phyloP scores from a whole-genome alignment of 1,284 basidiomycete genomes.

The Ustilago bromivora region DNA sequence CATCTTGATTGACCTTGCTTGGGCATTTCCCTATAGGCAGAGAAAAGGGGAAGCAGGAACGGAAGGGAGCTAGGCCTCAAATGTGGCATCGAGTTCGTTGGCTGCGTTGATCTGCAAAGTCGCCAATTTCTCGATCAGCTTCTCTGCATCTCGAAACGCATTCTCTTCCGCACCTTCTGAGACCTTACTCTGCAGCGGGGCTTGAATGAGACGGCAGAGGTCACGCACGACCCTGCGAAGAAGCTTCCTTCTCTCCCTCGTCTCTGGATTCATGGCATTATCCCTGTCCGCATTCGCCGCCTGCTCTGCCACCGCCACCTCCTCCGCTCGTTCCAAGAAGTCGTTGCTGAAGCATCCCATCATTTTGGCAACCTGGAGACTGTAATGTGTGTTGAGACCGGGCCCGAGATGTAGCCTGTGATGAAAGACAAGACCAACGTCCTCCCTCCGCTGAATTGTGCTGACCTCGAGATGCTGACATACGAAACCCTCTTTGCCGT shows the following conservation, averaged over 20 bases:
- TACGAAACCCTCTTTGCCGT: conserved; percentile 30
- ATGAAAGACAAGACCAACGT: conserved; percentile 36
- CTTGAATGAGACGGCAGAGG: conserved; percentile 10
- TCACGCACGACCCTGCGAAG: conserved; percentile 21
- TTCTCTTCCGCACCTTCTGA: not conserved
- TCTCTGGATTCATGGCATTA: not conserved
- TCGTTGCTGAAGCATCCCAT: conserved; percentile 32
- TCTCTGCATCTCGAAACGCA: not conserved
- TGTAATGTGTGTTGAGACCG: conserved; percentile 47
- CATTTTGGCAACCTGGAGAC: conserved; percentile 50
- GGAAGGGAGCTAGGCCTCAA: not conserved
- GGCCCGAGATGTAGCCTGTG: conserved; percentile 39
- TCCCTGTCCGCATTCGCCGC: conserved; percentile 4
- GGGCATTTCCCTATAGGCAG: not conserved
- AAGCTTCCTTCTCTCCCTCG: conserved; percentile 22
- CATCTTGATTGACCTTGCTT: not conserved
- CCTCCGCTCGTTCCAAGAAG: conserved; percentile 29
- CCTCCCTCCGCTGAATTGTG: conserved; percentile 12
- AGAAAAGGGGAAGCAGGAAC: too few relatives aligned
- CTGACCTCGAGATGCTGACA: conserved; percentile 41
- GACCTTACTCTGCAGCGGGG: not conserved
- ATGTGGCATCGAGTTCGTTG: conserved; percentile 18
- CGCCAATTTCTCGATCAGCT: conserved; percentile 19
- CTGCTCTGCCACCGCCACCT: conserved; percentile 25
- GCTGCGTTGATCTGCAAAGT: conserved; percentile 17